phyloP scores from a whole-genome alignment of 805 yeast species.

The Yarrowia sp. region DNA sequence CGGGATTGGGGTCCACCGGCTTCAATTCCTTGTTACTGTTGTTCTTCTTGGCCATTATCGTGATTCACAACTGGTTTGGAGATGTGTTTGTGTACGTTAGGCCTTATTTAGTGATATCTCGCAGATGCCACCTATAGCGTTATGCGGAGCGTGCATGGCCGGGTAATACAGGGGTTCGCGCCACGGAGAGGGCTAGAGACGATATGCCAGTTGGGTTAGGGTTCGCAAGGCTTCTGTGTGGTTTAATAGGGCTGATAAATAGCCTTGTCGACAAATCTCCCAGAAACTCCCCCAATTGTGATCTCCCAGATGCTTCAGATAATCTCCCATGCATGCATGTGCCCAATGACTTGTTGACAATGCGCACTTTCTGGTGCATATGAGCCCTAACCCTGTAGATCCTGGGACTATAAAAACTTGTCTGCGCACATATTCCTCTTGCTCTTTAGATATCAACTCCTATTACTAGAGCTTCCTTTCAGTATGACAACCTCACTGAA shows the following conservation, averaged over 20 bases:
- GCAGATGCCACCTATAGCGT: conserved; percentile 25
- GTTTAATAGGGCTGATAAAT: too few relatives aligned
- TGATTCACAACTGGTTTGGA: neutral
- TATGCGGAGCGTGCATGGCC: conserved; percentile 22
- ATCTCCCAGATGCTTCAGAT: conserved; percentile 7
- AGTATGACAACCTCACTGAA: conserved; percentile 20
- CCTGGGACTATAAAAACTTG: neutral
- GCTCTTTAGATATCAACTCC: conserved; percentile 26
- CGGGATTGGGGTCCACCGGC: conserved; percentile 18
- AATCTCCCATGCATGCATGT: conserved; percentile 11
- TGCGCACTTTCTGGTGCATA: neutral
- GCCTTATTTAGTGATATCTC: conserved; percentile 15
- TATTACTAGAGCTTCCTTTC: conserved; percentile 27
- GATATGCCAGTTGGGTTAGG: too few relatives aligned
- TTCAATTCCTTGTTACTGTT: conserved; percentile 10
- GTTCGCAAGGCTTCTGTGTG: too few relatives aligned
- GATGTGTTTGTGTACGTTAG: neutral
- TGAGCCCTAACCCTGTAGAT: conserved; percentile 6
- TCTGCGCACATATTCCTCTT: neutral
- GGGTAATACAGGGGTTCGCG: conserved; percentile 12
- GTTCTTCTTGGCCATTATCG: conserved; percentile 16
- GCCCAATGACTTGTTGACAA: conserved; percentile 20
- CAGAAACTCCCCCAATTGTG: neutral
- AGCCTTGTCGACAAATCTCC: too few relatives aligned
- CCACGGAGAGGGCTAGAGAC: neutral